Percentiles rank a stretch among this genome's conserved stretches.
phyloP scores from a whole-genome alignment of 257 asterid genomes.

The Solanum pinnatisectum region DNA sequence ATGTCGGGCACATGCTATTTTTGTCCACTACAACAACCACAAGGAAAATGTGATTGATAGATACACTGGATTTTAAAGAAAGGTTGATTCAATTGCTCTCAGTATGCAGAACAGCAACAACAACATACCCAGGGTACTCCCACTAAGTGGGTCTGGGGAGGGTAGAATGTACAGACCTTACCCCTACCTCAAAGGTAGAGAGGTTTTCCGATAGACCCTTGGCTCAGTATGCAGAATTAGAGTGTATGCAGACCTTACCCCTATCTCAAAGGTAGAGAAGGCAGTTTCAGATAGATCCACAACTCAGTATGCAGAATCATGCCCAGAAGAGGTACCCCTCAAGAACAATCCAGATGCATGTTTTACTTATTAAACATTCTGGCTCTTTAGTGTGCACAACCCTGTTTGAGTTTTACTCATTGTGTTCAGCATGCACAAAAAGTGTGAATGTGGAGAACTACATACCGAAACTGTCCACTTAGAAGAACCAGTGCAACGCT shows the following conservation, averaged over 20 bases:
- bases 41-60: not conserved
- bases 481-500: conserved; percentile 68
- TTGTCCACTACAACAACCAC: not conserved
- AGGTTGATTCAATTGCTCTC: not conserved
- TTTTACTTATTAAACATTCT: not conserved
- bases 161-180: not conserved
- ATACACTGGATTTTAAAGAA: not conserved
- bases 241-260: not conserved
- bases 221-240: not conserved
- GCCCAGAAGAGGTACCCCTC: not conserved
- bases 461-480: conserved; percentile 76
- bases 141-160: not conserved
- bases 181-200: not conserved
- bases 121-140: not conserved
- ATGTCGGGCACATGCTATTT: not conserved
- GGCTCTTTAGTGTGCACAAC: not conserved
- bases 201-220: not conserved
- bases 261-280: not conserved
- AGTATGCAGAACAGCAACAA: not conserved
- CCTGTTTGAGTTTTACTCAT: not conserved
- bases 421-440: not conserved
- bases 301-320: not conserved
- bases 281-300: not conserved
- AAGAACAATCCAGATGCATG: not conserved
- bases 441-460: not conserved